Evolutionary conservation across 176 grass and related monocot genomes (phyloP), one percentile per base, ranked within the genome.

Genomic region (Triticum turgidum): DNA sequence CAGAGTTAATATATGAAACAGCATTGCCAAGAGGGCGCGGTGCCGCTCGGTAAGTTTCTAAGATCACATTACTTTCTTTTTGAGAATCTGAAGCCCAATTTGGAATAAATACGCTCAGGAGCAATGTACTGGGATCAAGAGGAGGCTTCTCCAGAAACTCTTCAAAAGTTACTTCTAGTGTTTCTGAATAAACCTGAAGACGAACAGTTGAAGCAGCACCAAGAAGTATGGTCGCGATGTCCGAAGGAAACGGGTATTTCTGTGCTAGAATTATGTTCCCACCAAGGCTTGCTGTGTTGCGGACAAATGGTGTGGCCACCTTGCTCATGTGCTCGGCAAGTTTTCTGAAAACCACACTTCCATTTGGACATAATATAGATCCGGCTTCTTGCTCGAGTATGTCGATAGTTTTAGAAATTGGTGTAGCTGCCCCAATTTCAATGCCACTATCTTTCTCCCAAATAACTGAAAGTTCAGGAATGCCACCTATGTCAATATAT

Each of bases 261-360:
- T 95, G 89, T 86, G 91, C 94, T 52, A 95, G 87, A 70, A 93
- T 83, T 78, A 95, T 52, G 90, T 95, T 93, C 42, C 94, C 91
- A 21, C 91, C 94, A 34, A 93, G 56, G 80, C 94, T 95, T 86
- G 91, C 94, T 27, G 92, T 93, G 69, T 93, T 95, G 51, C 87
- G 84, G 58, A 93, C 91, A 89, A 95, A 95, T 66, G 83, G 89
- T 18, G 94, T 66, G 47, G 91, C 91, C 24, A 95, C 86, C 82
- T 93, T 93, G 77, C 88, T 82, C 94, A 95, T 91, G 68, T 95
- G 94, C 13, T 95, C 74, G 47, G 94, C 91, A 69, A 95, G 85
- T 68, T 89, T 95, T 47, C 45, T 66, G 63, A 88, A 95, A 76
- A 95, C 81, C 33, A 81, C 81, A 79, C 69, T 76, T 24, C 44